Percentiles rank a stretch among this genome's conserved stretches.
These are phyloP conservation scores for Elsinoe arachidis DNA, from an alignment of 2,329 filamentous ascomycete species.

Conservation along the genomic window DNA sequence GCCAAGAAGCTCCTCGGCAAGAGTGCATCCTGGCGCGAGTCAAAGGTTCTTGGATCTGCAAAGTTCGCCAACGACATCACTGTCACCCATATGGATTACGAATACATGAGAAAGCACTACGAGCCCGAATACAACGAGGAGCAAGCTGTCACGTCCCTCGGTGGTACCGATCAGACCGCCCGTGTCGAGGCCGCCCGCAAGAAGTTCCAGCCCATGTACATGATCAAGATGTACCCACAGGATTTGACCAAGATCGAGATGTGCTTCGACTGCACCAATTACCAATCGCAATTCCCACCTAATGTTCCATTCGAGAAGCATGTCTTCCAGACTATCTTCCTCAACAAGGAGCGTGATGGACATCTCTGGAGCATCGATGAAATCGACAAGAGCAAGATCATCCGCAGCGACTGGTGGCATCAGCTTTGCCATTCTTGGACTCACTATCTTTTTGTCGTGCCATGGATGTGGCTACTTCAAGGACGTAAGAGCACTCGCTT, in stretches of 20 bases:
- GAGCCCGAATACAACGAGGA: slow-evolving; percentile 50
- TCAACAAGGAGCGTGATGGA: slow-evolving; percentile 48
- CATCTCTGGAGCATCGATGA: slow-evolving; percentile 52
- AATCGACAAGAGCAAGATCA: slow-evolving; percentile 52
- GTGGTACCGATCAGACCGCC: slow-evolving; percentile 33
- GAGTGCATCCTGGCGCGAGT: slow-evolving; percentile 53
- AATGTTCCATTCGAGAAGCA: slow-evolving; percentile 49
- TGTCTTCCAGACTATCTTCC: slow-evolving; percentile 62
- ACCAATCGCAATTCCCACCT: slow-evolving; percentile 61
- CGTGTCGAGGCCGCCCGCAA: slow-evolving; percentile 40
- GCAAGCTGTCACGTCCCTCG: slow-evolving; percentile 36
- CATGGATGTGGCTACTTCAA: slow-evolving; percentile 64
- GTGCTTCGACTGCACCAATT: slow-evolving; percentile 68
- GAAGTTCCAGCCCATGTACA: slow-evolving; percentile 56
- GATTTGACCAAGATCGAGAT: slow-evolving; percentile 50
- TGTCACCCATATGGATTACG: slow-evolving; percentile 56
- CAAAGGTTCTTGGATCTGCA: slow-evolving; percentile 59
- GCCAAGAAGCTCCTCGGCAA: slow-evolving; percentile 51
- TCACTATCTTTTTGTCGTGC: slow-evolving; percentile 57
- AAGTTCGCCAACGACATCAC: slow-evolving; percentile 64
- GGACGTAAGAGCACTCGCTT: slow-evolving; percentile 55
- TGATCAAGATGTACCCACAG: slow-evolving; percentile 50
- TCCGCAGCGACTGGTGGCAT: slow-evolving; percentile 59
- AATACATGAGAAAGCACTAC: slow-evolving; percentile 61
- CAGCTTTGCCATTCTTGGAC: slow-evolving; percentile 57